phyloP scores from a whole-genome alignment of 106 monocot species.

The Vanilla planifolia region DNA sequence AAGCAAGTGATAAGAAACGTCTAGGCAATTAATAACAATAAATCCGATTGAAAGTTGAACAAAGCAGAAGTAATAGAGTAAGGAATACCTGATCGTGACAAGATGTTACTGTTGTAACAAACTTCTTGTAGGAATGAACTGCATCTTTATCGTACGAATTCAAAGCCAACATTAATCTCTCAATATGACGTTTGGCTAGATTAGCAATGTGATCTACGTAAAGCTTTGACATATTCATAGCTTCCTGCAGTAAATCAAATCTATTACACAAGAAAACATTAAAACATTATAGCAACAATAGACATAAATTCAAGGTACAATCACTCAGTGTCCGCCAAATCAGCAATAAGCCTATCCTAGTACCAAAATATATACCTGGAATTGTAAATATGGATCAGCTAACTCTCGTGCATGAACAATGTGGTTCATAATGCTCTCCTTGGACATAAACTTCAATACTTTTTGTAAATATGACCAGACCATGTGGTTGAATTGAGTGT shows the following conservation, averaged over 20 bases:
- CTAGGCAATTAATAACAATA: too few species aligned
- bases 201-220: constrained; percentile 40
- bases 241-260: constrained; percentile 25
- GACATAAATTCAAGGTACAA: too few species aligned
- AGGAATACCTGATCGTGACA: constrained; percentile 42
- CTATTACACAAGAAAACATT: background rate
- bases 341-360: too few species aligned
- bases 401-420: constrained; percentile 39
- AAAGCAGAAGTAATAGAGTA: background rate
- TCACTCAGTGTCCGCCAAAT: background rate
- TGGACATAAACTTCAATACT: constrained; percentile 35
- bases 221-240: constrained; percentile 34
- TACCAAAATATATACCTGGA: too few species aligned
- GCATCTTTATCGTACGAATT: background rate
- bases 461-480: constrained; percentile 27
- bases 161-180: background rate
- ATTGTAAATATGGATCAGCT: constrained; percentile 46
- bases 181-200: constrained; percentile 5
- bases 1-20: too few species aligned
- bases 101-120: constrained; percentile 28
- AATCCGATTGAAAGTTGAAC: constrained; percentile 3
- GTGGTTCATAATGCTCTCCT: constrained; percentile 29
- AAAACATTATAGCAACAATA: background rate
- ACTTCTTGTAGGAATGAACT: constrained; percentile 9
- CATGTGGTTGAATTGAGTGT: constrained; percentile 32